These are phyloP conservation scores for Gentiana straminea DNA, from an alignment of 257 asterid species.

Conservation along the genomic window DNA sequence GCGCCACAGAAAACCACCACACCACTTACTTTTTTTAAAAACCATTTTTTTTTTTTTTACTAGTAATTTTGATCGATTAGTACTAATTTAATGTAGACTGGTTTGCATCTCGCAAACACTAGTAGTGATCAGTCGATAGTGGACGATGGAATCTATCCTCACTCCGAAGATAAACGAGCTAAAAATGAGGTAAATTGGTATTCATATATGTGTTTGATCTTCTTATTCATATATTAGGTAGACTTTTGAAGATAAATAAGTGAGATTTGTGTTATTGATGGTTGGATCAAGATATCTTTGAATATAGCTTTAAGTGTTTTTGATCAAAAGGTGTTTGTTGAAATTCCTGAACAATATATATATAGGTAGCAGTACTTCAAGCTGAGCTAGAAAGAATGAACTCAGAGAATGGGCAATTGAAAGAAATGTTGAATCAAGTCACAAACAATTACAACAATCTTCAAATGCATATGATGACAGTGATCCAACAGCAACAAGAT, in stretches of 20 bases:
- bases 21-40: neutral
- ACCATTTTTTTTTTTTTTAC: neutral
- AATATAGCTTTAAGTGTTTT: no score
- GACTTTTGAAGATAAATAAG: no score
- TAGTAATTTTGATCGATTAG: neutral
- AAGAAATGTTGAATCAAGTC: slow-evolving; percentile 39
- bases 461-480: slow-evolving; percentile 40
- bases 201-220: no score
- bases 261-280: no score
- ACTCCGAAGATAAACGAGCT: slow-evolving; percentile 35
- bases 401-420: slow-evolving; percentile 39
- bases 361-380: slow-evolving; percentile 41
- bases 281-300: no score
- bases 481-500: slow-evolving; percentile 38
- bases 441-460: slow-evolving; percentile 33
- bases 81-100: slow-evolving; percentile 34
- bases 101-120: slow-evolving; percentile 57
- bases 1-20: neutral
- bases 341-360: no score
- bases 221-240: no score
- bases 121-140: slow-evolving; percentile 50
- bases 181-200: slow-evolving; percentile 39
- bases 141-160: slow-evolving; percentile 37
- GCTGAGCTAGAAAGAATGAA: slow-evolving; percentile 51
- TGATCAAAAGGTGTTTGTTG: no score